phyloP scores from a whole-genome alignment of 129 eudicot species.

The Scalesia atractyloides region DNA sequence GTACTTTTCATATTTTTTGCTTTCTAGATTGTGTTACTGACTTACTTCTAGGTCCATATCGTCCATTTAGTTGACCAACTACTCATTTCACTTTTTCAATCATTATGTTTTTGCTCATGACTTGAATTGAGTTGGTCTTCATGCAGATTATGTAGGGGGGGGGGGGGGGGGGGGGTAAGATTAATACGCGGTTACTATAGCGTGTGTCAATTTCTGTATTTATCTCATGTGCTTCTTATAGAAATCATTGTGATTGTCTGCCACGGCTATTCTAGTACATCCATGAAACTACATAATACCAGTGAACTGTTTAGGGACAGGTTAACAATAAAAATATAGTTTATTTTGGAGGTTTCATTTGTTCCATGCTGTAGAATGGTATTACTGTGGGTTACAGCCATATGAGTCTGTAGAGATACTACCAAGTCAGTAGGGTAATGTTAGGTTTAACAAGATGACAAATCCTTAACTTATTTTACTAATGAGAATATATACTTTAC shows the following conservation, averaged over 20 bases:
- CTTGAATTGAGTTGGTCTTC: background rate
- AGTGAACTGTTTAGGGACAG: background rate
- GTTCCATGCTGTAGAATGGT: slow-evolving; percentile 22
- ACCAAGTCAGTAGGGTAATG: slow-evolving; percentile 15
- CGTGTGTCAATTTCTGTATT: background rate
- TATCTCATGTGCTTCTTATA: background rate
- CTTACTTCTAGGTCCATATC: background rate
- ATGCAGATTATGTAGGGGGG: background rate
- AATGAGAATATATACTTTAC: slow-evolving; percentile 4
- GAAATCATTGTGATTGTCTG: slow-evolving; percentile 3
- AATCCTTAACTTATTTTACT: slow-evolving; percentile 17
- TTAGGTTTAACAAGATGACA: slow-evolving; percentile 15
- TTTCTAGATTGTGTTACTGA: slow-evolving; percentile 5
- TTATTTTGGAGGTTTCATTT: slow-evolving; percentile 25
- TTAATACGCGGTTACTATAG: background rate
- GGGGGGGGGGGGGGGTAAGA: background rate
- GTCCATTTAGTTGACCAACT: background rate
- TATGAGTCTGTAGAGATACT: slow-evolving; percentile 17
- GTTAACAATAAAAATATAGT: slow-evolving; percentile 14
- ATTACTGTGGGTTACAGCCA: slow-evolving; percentile 5
- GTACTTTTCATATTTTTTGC: background rate
- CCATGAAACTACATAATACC: background rate
- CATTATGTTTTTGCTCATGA: background rate
- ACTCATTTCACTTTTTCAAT: background rate
- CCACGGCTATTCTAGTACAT: slow-evolving; percentile 9